These are phyloP conservation scores for Wickerhamomyces silvicola DNA, from an alignment of 805 yeast genomes.

Conservation along the genomic window DNA sequence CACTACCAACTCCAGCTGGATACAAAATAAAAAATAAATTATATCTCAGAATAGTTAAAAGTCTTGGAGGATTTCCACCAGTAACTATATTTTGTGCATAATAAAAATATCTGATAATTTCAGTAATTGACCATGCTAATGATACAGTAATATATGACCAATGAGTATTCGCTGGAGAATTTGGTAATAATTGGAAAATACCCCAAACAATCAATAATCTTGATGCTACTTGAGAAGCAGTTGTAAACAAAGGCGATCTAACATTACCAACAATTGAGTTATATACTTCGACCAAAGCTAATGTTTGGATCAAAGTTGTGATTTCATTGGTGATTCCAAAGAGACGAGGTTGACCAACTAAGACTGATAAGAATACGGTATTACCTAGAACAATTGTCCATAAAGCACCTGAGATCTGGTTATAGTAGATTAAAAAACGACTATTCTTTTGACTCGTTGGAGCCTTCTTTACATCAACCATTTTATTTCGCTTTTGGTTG, in stretches of 20 bases:
- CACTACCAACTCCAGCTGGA: constrained; percentile 90
- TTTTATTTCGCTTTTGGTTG: too few relatives aligned
- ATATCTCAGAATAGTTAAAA: constrained; percentile 71
- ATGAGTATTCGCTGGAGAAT: constrained; percentile 53
- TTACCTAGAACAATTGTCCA: constrained; percentile 48
- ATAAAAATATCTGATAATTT: constrained; percentile 80
- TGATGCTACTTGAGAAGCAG: constrained; percentile 82
- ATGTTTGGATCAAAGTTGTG: constrained; percentile 64
- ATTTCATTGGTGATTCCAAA: constrained; percentile 52
- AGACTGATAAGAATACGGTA: constrained; percentile 31
- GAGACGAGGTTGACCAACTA: constrained; percentile 59
- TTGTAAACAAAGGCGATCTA: constrained; percentile 77
- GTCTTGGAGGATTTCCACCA: constrained; percentile 45
- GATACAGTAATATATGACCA: constrained; percentile 63
- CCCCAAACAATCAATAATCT: constrained; percentile 81
- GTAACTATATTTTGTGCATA: constrained; percentile 64
- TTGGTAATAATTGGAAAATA: constrained; percentile 67
- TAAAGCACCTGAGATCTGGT: constrained; percentile 43
- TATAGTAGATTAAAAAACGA: constrained; percentile 37
- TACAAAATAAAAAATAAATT: constrained; percentile 76
- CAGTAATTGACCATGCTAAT: constrained; percentile 92
- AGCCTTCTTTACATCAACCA: too few relatives aligned
- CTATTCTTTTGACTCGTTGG: too few relatives aligned
- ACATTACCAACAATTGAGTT: constrained; percentile 79
- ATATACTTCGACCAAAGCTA: constrained; percentile 74